A percentile compares a stretch with the other conserved stretches of the same genome.
Evolutionary conservation across 2,329 filamentous ascomycete genomes (phyloP).

Genomic region (Colletotrichum eleusines): DNA sequence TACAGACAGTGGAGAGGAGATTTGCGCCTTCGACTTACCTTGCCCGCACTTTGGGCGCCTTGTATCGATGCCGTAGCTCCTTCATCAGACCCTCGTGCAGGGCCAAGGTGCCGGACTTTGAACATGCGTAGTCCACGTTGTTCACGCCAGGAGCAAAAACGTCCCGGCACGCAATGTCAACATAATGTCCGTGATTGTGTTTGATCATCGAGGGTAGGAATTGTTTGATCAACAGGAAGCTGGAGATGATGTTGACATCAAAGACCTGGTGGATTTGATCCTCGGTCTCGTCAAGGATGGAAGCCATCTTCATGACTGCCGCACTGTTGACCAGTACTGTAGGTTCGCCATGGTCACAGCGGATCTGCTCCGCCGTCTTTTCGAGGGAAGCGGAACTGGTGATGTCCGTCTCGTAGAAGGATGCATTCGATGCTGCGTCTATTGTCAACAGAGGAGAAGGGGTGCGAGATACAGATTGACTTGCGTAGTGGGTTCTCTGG

Average conservation of each 20-base stretch:
- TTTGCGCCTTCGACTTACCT: conserved; percentile 37
- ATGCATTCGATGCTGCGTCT: conserved; percentile 23
- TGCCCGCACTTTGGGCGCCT: conserved; percentile 53
- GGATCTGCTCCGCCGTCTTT: conserved; percentile 56
- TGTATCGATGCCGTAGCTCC: conserved; percentile 52
- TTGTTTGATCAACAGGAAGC: conserved; percentile 59
- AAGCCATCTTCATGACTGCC: conserved; percentile 50
- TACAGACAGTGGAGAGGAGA: not conserved
- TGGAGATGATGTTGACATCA: conserved; percentile 61
- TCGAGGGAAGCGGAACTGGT: conserved; percentile 49
- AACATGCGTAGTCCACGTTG: conserved; percentile 64
- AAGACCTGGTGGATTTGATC: conserved; percentile 57
- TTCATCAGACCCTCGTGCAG: conserved; percentile 63
- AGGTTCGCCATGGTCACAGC: conserved; percentile 50
- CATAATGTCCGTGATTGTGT: conserved; percentile 63
- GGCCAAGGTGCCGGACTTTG: conserved; percentile 63
- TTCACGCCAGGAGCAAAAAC: conserved; percentile 60
- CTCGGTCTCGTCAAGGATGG: conserved; percentile 57
- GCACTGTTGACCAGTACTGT: conserved; percentile 55
- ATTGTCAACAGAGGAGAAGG: not conserved
- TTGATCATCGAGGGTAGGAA: conserved; percentile 62
- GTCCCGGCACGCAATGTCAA: conserved; percentile 65
- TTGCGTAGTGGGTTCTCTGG: conserved; percentile 21
- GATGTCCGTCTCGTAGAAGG: conserved; percentile 32
- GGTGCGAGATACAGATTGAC: not conserved